phyloP scores from a whole-genome alignment of 768 basidiomycete genomes.

The Hebeloma cylindrosporum region DNA sequence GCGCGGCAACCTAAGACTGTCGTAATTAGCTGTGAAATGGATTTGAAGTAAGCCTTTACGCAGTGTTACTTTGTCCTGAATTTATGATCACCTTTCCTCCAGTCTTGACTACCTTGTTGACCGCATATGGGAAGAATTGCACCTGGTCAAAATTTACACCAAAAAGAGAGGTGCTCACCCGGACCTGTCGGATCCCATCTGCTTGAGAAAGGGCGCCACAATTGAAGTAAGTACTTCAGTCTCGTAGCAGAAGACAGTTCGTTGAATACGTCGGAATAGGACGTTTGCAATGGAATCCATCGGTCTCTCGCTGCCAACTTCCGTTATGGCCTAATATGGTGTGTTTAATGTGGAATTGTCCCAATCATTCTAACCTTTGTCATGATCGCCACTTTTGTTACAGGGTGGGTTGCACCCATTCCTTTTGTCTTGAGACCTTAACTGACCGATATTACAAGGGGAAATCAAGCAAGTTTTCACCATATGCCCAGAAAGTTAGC shows the following conservation, averaged over 20 bases:
- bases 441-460: conserved; percentile 48
- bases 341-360: conserved; percentile 24
- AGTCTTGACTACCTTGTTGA: conserved; percentile 76
- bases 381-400: conserved; percentile 3
- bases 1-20: conserved; percentile 80
- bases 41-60: conserved; percentile 64
- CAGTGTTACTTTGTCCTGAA: not conserved
- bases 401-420: conserved; percentile 22
- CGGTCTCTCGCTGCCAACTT: conserved; percentile 88
- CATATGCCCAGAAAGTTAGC: conserved; percentile 94
- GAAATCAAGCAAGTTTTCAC: conserved; percentile 90
- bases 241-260: not conserved
- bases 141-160: conserved; percentile 89
- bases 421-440: not conserved
- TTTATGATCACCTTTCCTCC: conserved; percentile 9
- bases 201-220: conserved; percentile 86
- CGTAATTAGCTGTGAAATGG: conserved; percentile 97
- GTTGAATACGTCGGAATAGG: conserved; percentile 42
- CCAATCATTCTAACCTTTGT: not conserved
- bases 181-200: conserved; percentile 88
- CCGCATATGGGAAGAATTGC: conserved; percentile 77
- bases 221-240: conserved; percentile 61
- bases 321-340: conserved; percentile 94
- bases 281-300: conserved; percentile 92
- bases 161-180: conserved; percentile 96